Conservation (phyloP, 305 asterid genomes). For the Fraxinus paxiana region DNA sequence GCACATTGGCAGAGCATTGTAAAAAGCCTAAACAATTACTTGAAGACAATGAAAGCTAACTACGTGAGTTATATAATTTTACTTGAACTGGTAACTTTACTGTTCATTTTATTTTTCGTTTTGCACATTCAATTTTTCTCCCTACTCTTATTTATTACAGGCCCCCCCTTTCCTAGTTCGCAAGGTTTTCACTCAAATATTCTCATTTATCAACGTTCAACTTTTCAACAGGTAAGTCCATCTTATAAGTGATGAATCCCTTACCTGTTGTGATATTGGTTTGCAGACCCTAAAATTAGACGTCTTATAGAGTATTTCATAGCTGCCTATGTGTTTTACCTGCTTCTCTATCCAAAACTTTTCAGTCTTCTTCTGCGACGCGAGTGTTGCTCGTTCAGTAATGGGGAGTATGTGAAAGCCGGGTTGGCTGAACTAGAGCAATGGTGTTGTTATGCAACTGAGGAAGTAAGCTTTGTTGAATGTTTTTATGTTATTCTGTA, state of each 20-base stretch:
- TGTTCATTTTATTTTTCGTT: constrained; percentile 2
- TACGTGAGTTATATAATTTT: constrained; percentile 46
- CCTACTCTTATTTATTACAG: constrained; percentile 40
- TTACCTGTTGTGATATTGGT: background rate
- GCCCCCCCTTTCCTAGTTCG: constrained; percentile 80
- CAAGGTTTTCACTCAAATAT: constrained; percentile 82
- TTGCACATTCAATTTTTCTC: background rate
- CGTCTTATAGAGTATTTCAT: background rate
- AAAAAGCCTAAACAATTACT: constrained; percentile 71
- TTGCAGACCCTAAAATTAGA: background rate
- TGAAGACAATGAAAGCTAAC: constrained; percentile 90
- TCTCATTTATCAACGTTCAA: constrained; percentile 94
- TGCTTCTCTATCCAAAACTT: background rate
- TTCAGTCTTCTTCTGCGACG: background rate
- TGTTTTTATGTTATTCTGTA: background rate
- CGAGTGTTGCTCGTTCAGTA: background rate
- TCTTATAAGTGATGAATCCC: background rate
- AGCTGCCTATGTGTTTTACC: background rate
- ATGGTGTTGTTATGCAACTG: background rate
- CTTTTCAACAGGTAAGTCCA: constrained; percentile 77
- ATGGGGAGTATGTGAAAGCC: background rate
- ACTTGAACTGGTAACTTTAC: background rate
- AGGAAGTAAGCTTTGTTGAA: background rate
- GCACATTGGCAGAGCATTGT: constrained; percentile 99
- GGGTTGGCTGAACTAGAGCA: background rate